Evolutionary conservation across 2,329 filamentous ascomycete genomes (phyloP), one percentile per base, ranked within the genome.

Genomic region (Nemania sp.): DNA sequence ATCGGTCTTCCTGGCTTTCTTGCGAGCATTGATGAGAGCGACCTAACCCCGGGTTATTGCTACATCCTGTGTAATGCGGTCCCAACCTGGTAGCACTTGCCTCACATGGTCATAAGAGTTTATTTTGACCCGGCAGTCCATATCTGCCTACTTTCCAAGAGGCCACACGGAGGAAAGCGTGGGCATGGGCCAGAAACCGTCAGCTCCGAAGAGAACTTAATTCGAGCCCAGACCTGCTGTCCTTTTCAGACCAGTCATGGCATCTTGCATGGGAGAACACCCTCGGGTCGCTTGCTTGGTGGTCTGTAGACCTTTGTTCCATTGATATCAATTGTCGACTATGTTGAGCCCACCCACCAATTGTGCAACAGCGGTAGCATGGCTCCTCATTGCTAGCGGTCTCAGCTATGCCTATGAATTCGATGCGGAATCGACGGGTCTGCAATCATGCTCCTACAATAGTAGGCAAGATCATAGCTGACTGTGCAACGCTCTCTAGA

Each of bases 401-500:
- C 10, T 35, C 45, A 60, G 53, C 55, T 43, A 57, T 21, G 60
- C 68, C 34, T 73, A 74, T 54, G 62, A 71, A 15, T 65, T 74
- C 9, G 64, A 73, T 43, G 59, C 69, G 17, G 25, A 65, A 7
- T 74, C 72, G 54, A 54, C 61, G 40, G 68, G 72, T 73, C 45
- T 62, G 65, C 56, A 35, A 11, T 18, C 20, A 20, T 47, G 2
- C 21, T 17, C 12, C n/a, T 2, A 6, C 2, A 4, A 7, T 1
- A 5, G 25, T 5, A 3, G 37, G 15, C 10, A 51, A 25, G 21
- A n/a, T 39, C 20, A 25, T 39, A 50, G 32, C 54, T 68, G 25
- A 66, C 45, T n/a, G 18, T 15, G 9, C 17, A 21, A 21, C 42
- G 1, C n/a, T 42, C 11, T n/a, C 13, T 17, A 86, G 83, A 79